Evolutionary conservation across 495 filamentous ascomycete species (phyloP).

Genomic region (Aspergillus cavernicola): DNA sequence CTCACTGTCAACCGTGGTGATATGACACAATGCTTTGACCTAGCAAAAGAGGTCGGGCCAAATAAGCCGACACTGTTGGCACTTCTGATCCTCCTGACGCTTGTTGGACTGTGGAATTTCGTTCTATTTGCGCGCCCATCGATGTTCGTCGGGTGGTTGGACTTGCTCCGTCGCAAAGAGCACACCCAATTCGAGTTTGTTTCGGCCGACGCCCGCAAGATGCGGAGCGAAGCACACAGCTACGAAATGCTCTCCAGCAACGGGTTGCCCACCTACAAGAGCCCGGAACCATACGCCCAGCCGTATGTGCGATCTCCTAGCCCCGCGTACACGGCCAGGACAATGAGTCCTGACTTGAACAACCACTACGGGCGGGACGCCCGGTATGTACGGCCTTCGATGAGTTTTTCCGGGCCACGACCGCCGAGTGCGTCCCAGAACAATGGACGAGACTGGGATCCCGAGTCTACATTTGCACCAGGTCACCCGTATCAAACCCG

Average conservation of each 20-base stretch:
- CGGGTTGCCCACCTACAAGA: conserved; percentile 28
- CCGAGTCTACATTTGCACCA: conserved; percentile 34
- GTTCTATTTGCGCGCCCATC: conserved; percentile 74
- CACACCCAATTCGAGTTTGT: conserved; percentile 66
- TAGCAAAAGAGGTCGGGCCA: conserved; percentile 50
- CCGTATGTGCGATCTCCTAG: conserved; percentile 41
- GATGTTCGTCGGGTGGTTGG: conserved; percentile 81
- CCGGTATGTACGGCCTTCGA: conserved; percentile 51
- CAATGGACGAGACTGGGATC: conserved; percentile 37
- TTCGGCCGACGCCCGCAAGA: conserved; percentile 71
- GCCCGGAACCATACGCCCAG: conserved; percentile 35
- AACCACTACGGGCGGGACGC: conserved; percentile 48
- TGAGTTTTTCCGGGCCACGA: conserved; percentile 58
- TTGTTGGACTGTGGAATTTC: conserved; percentile 83
- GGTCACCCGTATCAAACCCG: conserved; percentile 8
- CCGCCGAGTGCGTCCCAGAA: conserved; percentile 38
- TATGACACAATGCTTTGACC: conserved; percentile 59
- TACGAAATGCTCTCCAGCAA: conserved; percentile 76
- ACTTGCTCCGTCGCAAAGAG: conserved; percentile 52
- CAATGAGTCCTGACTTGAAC: conserved; percentile 26
- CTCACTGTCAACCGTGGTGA: conserved; percentile 55
- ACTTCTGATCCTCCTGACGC: conserved; percentile 73
- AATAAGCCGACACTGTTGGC: conserved; percentile 75
- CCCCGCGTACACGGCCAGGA: conserved; percentile 26
- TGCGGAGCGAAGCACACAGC: conserved; percentile 60